A percentile compares a stretch with the other conserved stretches of the same genome.
phyloP scores from a whole-genome alignment of 495 filamentous ascomycete species.

The Aspergillus haitiensis region DNA sequence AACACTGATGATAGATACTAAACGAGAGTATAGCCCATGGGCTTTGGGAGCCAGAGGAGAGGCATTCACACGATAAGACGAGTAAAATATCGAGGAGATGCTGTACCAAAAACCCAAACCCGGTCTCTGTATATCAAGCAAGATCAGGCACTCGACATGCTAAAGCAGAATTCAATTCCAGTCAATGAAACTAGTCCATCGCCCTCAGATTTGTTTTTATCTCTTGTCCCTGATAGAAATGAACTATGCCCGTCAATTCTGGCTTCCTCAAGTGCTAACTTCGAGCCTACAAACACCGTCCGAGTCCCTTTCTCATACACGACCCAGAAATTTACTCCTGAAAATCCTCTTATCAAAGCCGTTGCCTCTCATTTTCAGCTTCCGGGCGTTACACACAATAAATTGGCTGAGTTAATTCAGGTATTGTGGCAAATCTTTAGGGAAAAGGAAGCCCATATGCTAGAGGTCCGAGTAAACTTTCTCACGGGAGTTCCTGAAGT shows the following conservation, averaged over 20 bases:
- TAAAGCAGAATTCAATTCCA: conserved; percentile 53
- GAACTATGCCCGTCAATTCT: conserved; percentile 65
- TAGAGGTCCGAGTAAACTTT: conserved; percentile 51
- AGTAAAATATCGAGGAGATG: conserved; percentile 18
- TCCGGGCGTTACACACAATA: conserved; percentile 37
- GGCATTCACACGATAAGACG: conserved; percentile 53
- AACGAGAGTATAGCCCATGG: conserved; percentile 23
- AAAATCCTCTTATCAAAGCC: conserved; percentile 33
- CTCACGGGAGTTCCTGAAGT: conserved; percentile 47
- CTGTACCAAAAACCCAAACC: conserved; percentile 35
- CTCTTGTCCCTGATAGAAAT: conserved; percentile 65
- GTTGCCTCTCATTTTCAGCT: conserved; percentile 56
- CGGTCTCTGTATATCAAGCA: conserved; percentile 61
- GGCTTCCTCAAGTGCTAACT: conserved; percentile 53
- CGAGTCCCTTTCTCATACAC: conserved; percentile 65
- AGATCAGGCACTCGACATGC: conserved; percentile 58
- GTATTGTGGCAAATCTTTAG: conserved; percentile 61
- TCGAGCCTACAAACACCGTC: conserved; percentile 37
- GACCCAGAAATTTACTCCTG: conserved; percentile 31
- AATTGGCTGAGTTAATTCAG: conserved; percentile 52
- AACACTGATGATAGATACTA: conserved; percentile 14
- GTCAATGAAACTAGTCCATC: conserved; percentile 40
- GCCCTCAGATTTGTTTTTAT: conserved; percentile 51
- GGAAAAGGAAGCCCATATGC: conserved; percentile 65
- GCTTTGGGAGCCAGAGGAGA: conserved; percentile 40